phyloP scores from a whole-genome alignment of 164 flowering plant species.

The Aristolochia contorta region DNA sequence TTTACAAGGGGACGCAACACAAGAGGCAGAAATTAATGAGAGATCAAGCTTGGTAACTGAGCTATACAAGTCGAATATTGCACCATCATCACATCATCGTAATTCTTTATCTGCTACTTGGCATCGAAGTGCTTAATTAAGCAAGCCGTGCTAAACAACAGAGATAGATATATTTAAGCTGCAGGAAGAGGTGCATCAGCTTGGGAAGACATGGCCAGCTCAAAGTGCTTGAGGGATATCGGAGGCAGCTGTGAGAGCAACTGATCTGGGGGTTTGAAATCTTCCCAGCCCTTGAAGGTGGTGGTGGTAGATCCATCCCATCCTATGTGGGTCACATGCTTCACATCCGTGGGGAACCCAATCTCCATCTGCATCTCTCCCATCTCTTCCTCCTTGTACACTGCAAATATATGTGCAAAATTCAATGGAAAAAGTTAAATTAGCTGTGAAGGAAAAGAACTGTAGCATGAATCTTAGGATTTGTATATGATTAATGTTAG shows the following conservation, averaged over 20 bases:
- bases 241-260: conserved; percentile 10
- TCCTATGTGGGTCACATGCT: conserved; percentile 87
- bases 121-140: too few species aligned
- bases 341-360: conserved; percentile 79
- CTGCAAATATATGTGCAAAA: conserved; percentile 16
- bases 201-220: conserved; percentile 13
- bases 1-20: too few species aligned
- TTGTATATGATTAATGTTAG: too few species aligned
- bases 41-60: too few species aligned
- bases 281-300: conserved; percentile 11
- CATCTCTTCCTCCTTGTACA: conserved; percentile 39
- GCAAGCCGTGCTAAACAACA: not conserved
- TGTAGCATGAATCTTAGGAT: too few species aligned
- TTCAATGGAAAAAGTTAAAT: not conserved
- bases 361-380: conserved; percentile 46
- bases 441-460: not conserved
- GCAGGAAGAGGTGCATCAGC: conserved; percentile 2
- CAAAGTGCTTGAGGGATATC: conserved; percentile 10
- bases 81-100: not conserved
- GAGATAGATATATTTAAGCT: not conserved
- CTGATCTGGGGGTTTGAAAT: conserved; percentile 8
- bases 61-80: conserved; percentile 1
- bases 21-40: too few species aligned
- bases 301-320: conserved; percentile 31
- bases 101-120: too few species aligned